Base-by-base conservation (phyloP, 2,329 filamentous ascomycete species). In the Emydomyces testavorans region DNA sequence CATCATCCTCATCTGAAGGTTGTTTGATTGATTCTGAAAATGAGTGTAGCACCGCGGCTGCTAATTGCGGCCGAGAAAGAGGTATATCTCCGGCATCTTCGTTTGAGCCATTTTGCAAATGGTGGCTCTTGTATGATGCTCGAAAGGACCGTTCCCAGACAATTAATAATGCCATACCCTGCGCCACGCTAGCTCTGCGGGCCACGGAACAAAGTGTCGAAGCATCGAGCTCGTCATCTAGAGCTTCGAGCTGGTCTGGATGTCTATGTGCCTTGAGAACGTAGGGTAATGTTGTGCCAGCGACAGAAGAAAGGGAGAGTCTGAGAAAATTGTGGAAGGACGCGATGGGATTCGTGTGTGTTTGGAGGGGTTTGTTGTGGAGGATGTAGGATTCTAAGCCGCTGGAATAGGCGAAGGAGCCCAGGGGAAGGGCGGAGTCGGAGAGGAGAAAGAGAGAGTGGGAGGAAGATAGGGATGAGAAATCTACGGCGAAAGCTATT, bases 321-420 rank as follows among this genome's bases (percentile, higher is more conserved):
- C 69, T 67, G 38, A 81, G 67, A 58, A 81, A 81, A 36, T 62
- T 66, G 51, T 73, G 65, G 62, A 80, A 80, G 2, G 70, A 68
- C 13, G 60, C 53, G 11, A 62, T 56, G 3, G 60, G 59, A 15
- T 62, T 62, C 29, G 59, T 49, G 15, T 55, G 50, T 2, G 55
- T 55, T 16, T 65, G 61, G n/a, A 64, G 56, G 16, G 61, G 56
- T 49, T 71, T 71, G 52, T 70, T 64, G 59, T 82, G 78, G 2
- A 75, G 77, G 45, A 82, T 72, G 58, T 77, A 81, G 16, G 78
- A 81, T 60, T 82, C 78, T 15, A 82, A 66, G 3, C 78, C 78
- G 57, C 71, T 77, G 60, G 75, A 79, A 65, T 80, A 82, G 53
- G 78, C 78, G 59, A 82, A 82, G 1, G 78, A 80, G 38, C 78